Base-by-base conservation (phyloP, 1,284 basidiomycete species). In the Termitomyces sp. region DNA sequence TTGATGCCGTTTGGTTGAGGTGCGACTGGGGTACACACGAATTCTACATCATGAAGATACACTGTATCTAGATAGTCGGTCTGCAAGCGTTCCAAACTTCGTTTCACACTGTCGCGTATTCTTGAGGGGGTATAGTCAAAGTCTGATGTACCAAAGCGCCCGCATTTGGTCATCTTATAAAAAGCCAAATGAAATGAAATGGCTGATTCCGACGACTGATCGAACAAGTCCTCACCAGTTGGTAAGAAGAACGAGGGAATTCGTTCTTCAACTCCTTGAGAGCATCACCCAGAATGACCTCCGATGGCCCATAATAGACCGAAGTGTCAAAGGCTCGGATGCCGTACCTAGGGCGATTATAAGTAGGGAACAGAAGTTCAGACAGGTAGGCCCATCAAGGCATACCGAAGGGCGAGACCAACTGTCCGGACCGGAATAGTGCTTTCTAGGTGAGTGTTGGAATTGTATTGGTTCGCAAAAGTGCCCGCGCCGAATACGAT, bases 11-110 rank as follows among this genome's bases (percentile, higher is more conserved):
- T 72, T 31, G 64, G 64, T 40, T 71, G 71, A 0, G 82, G 78
- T 21, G 74, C 67, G 43, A 85, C 74, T 44, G 73, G 66, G 1
- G 83, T 78, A 21, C 81, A 80, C 10, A 97, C 83, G 63, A 89
- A 97, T 72, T 99, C 96, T 54, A 91, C 80, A 67, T 98, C 96
- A 66, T 99, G 96, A 34, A 97, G 74, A 62, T 93, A 95, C 1
- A 95, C 90, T 1, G 80, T 78, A 63, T 96, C 93, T 19, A 97
- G 77, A 64, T 95, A 94, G 46, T 76, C 71, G 7, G 93, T 96
- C 46, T 87, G 79, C 52, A 98, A 67, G 19, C 93, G 79, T 53
- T 74, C 72, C 35, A 96, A 72, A 63, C 87, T 91, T 54, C 84
- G 81, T 55, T 79, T 72, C 5, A 98, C 79, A 59, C 85, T 88